phyloP scores from a whole-genome alignment of 2,329 filamentous ascomycete species.

The Lasiodiplodia sp. region DNA sequence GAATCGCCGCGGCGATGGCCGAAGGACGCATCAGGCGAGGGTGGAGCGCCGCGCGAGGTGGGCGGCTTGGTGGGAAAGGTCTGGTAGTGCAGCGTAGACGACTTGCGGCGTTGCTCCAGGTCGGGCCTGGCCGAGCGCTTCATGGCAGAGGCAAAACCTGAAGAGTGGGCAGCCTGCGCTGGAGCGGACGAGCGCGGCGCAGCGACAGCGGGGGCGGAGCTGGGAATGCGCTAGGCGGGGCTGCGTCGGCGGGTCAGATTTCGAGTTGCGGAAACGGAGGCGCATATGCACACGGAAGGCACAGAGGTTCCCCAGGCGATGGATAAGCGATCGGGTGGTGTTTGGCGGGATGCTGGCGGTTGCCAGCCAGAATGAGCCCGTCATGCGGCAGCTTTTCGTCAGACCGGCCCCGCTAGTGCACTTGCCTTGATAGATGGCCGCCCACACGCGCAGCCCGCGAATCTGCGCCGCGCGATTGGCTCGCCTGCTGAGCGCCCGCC shows the following conservation, averaged over 20 bases:
- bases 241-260: slow-evolving; percentile 4
- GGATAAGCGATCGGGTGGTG: slow-evolving; percentile 1
- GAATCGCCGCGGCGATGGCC: slow-evolving; percentile 39
- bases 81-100: slow-evolving; percentile 73
- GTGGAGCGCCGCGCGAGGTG: slow-evolving; percentile 66
- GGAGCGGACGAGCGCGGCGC: slow-evolving; percentile 2
- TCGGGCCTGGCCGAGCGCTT: slow-evolving; percentile 21
- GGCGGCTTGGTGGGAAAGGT: slow-evolving; percentile 82
- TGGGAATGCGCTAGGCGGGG: slow-evolving; percentile 9
- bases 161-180: slow-evolving; percentile 9
- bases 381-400: slow-evolving; percentile 20
- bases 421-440: slow-evolving; percentile 11
- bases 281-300: slow-evolving; percentile 24
- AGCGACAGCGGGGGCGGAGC: slow-evolving; percentile 1
- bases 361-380: background rate
- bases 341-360: slow-evolving; percentile 11
- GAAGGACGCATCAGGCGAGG: slow-evolving; percentile 38
- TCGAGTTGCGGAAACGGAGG: background rate
- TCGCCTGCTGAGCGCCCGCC: slow-evolving; percentile 2
- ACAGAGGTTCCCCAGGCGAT: slow-evolving; percentile 6
- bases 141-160: slow-evolving; percentile 14
- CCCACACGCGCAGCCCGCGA: background rate
- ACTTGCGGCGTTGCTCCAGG: slow-evolving; percentile 52
- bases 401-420: slow-evolving; percentile 7
- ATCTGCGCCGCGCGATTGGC: slow-evolving; percentile 1